Evolutionary conservation across 1,139 yeast genomes (phyloP), one percentile per base, ranked within the genome.

Genomic region (Scheffersomyces quercinus): DNA sequence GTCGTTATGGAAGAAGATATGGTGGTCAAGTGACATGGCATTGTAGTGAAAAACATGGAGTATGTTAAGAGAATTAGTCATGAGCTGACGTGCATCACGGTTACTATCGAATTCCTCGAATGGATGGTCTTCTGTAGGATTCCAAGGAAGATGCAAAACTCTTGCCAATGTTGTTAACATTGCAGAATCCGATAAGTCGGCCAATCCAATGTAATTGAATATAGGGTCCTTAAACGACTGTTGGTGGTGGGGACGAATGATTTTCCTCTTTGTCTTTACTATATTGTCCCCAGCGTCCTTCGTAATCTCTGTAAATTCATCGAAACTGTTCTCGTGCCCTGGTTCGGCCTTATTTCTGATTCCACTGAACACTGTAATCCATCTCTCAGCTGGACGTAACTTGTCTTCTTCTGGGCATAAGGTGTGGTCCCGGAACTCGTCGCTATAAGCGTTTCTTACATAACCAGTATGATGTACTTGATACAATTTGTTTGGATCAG

Each of bases 11-110:
- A 74, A 74, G 50, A 73, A 73, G 16, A 74, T 61, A 48, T 73
- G 78, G 50, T 74, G 79, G 49, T 73, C 79, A 33, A 74, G 56
- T 3, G 77, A 71, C 78, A 74, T 73, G 29, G 79, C 79, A 46
- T 70, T 69, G 56, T 73, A 74, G 51, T 74, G 79, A 51, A 64
- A 71, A 11, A 73, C 42, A 45, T 74, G 79, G 36, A 72, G 48
- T 5, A 66, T 65, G 47, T 74, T 74, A 39, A 73, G 54, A 8
- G 77, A 65, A 4, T 52, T 44, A n/a, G 59, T 47, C 61, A 73
- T 56, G 45, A 71, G 52, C 15, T 48, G 36, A 24, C 65, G 52
- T 0, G 77, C 76, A 48, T 71, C 74, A 37, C 58, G 58, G 11
- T 49, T 53, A 14, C 58, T 60, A 48, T 73, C 77, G 33, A 56